These are phyloP conservation scores for Sordariomycetes sp. DNA, from an alignment of 2,329 filamentous ascomycete genomes.

Conservation along the genomic window DNA sequence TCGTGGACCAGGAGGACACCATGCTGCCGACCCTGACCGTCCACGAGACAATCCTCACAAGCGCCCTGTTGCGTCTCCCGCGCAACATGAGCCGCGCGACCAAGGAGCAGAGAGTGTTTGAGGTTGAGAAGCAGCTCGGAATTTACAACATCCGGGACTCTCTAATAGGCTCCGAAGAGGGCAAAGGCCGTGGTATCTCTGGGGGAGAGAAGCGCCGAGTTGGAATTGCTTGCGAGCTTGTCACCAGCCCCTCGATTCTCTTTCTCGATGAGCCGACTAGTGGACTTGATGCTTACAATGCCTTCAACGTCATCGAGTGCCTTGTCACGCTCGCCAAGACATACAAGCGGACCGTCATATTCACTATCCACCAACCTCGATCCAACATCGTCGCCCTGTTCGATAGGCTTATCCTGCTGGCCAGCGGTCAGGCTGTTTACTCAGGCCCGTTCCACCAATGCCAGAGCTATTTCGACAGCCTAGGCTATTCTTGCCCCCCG, in stretches of 20 bases:
- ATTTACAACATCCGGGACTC: slow-evolving; percentile 93
- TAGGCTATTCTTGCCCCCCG: slow-evolving; percentile 86
- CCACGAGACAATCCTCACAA: slow-evolving; percentile 94
- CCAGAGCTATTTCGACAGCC: slow-evolving; percentile 82
- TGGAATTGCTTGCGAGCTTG: slow-evolving; percentile 92
- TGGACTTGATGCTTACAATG: slow-evolving; percentile 91
- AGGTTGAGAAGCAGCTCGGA: slow-evolving; percentile 92
- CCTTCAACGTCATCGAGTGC: slow-evolving; percentile 96
- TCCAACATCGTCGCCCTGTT: slow-evolving; percentile 98
- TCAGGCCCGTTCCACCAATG: slow-evolving; percentile 84
- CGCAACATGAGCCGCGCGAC: slow-evolving; percentile 75
- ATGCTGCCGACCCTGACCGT: slow-evolving; percentile 94
- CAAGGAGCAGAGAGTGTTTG: slow-evolving; percentile 86
- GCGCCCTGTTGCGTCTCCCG: slow-evolving; percentile 83
- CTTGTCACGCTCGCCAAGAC: slow-evolving; percentile 89
- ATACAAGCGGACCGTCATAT: slow-evolving; percentile 94
- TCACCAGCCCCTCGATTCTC: slow-evolving; percentile 92
- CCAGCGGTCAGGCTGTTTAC: slow-evolving; percentile 82
- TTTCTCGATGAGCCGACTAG: slow-evolving; percentile 97
- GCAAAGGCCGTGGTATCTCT: slow-evolving; percentile 86
- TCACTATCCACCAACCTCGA: slow-evolving; percentile 95
- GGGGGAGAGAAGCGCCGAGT: slow-evolving; percentile 94
- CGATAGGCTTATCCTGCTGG: slow-evolving; percentile 83
- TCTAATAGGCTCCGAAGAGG: slow-evolving; percentile 91
- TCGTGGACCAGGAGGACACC: slow-evolving; percentile 96